Conservation (phyloP, 1,139 yeast genomes). For the Komagataea norvegica region DNA sequence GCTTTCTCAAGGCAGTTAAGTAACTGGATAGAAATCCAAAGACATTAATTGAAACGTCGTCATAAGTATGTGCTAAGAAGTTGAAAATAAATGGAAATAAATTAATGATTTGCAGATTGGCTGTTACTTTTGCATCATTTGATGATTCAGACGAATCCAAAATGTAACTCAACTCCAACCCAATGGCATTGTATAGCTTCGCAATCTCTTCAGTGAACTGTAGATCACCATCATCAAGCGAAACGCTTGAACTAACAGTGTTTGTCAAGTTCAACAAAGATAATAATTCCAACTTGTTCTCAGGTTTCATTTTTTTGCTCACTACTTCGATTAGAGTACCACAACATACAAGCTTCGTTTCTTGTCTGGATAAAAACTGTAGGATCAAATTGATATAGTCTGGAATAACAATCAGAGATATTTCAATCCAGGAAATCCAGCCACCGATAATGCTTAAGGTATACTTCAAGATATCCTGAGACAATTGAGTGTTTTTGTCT, state of each 20-base stretch:
- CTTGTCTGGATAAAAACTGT: slow-evolving; percentile 50
- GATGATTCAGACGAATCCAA: slow-evolving; percentile 44
- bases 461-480: slow-evolving; percentile 50
- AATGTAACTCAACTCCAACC: slow-evolving; percentile 66
- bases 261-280: slow-evolving; percentile 61
- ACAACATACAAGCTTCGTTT: slow-evolving; percentile 58
- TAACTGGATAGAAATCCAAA: slow-evolving; percentile 77
- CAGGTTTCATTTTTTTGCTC: slow-evolving; percentile 87
- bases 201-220: slow-evolving; percentile 79
- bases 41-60: slow-evolving; percentile 80
- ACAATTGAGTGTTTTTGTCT: slow-evolving; percentile 23
- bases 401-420: slow-evolving; percentile 66
- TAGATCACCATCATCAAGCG: slow-evolving; percentile 38
- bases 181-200: slow-evolving; percentile 67
- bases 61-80: slow-evolving; percentile 76
- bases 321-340: slow-evolving; percentile 75
- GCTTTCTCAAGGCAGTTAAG: slow-evolving; percentile 63
- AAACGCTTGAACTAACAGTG: slow-evolving; percentile 38
- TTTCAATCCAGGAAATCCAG: slow-evolving; percentile 94
- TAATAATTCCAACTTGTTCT: slow-evolving; percentile 76
- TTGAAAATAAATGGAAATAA: slow-evolving; percentile 71
- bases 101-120: slow-evolving; percentile 48
- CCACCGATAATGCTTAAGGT: slow-evolving; percentile 72
- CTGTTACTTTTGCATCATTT: slow-evolving; percentile 32
- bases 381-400: slow-evolving; percentile 60